A percentile compares a stretch with the other conserved stretches of the same genome.
phyloP scores from a whole-genome alignment of 768 basidiomycete genomes.

The Leccinum obscurum region DNA sequence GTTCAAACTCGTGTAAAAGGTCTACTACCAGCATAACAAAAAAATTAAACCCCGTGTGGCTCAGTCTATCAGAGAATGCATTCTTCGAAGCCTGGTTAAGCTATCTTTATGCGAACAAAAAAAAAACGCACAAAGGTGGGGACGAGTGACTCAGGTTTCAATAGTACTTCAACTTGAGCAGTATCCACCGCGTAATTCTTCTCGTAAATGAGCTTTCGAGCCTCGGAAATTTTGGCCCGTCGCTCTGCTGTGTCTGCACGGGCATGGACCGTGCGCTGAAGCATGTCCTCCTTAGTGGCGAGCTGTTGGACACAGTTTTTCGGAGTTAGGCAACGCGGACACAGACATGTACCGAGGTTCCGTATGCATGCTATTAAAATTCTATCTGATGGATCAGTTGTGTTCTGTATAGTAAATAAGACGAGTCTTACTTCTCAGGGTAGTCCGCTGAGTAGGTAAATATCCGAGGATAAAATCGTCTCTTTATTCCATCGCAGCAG shows the following conservation, averaged over 20 bases:
- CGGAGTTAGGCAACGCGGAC: not conserved
- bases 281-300: not conserved
- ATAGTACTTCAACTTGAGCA: not conserved
- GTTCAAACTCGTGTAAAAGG: not conserved
- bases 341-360: not conserved
- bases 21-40: not conserved
- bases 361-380: not conserved
- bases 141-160: not conserved
- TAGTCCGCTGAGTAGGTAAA: not conserved
- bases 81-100: not conserved
- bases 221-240: not conserved
- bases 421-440: not conserved
- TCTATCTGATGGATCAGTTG: not conserved
- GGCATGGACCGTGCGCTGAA: not conserved
- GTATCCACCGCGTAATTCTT: not conserved
- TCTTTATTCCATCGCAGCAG: not conserved
- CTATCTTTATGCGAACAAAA: not conserved
- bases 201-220: not conserved
- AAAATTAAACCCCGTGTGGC: not conserved
- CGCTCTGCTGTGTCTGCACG: not conserved
- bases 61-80: not conserved
- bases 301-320: not conserved
- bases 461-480: not conserved
- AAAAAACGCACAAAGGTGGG: not conserved
- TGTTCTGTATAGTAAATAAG: not conserved